Evolutionary conservation across 2,329 filamentous ascomycete genomes (phyloP).

Genomic region (Pyricularia pennisetigena): DNA sequence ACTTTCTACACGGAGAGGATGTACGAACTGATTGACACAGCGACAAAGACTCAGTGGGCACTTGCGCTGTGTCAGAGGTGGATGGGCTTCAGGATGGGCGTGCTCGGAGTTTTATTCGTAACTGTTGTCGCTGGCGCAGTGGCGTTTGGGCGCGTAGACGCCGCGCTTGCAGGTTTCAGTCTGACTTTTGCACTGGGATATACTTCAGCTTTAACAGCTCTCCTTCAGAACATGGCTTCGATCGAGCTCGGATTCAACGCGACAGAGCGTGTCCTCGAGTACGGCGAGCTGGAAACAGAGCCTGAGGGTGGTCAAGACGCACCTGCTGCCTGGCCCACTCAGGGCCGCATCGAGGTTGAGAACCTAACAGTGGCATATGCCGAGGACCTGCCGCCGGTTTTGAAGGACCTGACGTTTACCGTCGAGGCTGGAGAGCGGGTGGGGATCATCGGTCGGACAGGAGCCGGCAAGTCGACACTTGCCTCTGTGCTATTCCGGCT

Average conservation of each 20-base stretch:
- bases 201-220: slow-evolving; percentile 20
- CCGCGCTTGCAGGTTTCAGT: slow-evolving; percentile 29
- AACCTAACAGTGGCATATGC: slow-evolving; percentile 27
- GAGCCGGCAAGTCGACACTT: slow-evolving; percentile 56
- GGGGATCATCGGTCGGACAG: slow-evolving; percentile 55
- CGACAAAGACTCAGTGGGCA: slow-evolving; percentile 21
- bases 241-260: slow-evolving; percentile 32
- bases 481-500: slow-evolving; percentile 56
- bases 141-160: slow-evolving; percentile 22
- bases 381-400: slow-evolving; percentile 22
- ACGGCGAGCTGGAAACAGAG: slow-evolving; percentile 27
- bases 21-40: slow-evolving; percentile 21
- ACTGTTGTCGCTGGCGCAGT: slow-evolving; percentile 25
- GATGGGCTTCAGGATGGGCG: slow-evolving; percentile 27
- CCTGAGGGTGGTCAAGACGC: slow-evolving; percentile 21
- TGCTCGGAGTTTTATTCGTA: slow-evolving; percentile 28
- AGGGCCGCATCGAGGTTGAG: slow-evolving; percentile 27
- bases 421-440: slow-evolving; percentile 46
- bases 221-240: slow-evolving; percentile 24
- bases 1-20: slow-evolving; percentile 25
- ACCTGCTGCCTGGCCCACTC: slow-evolving; percentile 29
- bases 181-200: slow-evolving; percentile 28
- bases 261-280: slow-evolving; percentile 32
- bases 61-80: slow-evolving; percentile 20
- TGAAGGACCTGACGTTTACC: slow-evolving; percentile 26